These are phyloP conservation scores for Chamaecrista fasciculata DNA, from an alignment of 306 rosid species.

Conservation along the genomic window DNA sequence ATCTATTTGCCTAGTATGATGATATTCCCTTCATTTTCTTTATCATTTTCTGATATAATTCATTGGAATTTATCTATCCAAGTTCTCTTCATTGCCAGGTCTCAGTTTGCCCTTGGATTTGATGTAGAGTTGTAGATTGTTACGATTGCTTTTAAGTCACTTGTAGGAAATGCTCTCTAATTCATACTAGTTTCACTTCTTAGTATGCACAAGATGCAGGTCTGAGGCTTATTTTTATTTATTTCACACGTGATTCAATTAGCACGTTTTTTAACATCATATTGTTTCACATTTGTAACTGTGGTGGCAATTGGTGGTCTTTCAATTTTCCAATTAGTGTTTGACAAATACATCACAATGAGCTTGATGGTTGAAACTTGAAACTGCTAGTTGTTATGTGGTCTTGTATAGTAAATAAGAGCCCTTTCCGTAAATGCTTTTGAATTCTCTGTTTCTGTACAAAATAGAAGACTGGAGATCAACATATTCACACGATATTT, in stretches of 20 bases:
- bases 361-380: not conserved
- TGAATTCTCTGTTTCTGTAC: not conserved
- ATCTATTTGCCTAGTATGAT: not conserved
- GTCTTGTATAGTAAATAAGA: not conserved
- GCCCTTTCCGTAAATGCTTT: not conserved
- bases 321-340: no score
- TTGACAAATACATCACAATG: no score
- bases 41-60: not conserved
- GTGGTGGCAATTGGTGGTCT: no score
- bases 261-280: not conserved
- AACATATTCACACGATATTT: not conserved
- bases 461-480: not conserved
- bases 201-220: not conserved
- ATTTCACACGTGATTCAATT: not conserved
- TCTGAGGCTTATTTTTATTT: not conserved
- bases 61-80: not conserved
- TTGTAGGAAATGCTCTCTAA: not conserved
- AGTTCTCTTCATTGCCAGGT: conserved; percentile 5
- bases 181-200: not conserved
- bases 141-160: not conserved
- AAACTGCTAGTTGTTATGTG: no score
- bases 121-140: not conserved
- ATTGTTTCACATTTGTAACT: not conserved
- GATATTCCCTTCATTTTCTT: not conserved
- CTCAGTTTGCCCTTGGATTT: conserved; percentile 6